phyloP scores from a whole-genome alignment of 169 alveolate species.

The Cryptosporidium tyzzeri region DNA sequence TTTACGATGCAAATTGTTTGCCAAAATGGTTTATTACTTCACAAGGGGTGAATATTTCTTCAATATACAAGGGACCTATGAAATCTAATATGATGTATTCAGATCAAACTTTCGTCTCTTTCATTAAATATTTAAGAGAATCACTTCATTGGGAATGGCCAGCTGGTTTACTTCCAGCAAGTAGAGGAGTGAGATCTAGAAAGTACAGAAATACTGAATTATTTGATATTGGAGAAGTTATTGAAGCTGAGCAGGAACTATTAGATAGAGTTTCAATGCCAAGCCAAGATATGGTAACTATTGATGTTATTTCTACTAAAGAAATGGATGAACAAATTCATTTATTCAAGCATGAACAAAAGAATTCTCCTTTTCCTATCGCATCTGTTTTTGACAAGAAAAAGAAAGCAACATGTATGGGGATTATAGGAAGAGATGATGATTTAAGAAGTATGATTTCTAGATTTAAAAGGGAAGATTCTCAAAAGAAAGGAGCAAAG shows the following conservation, averaged over 20 bases:
- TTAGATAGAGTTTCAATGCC: constrained; percentile 74
- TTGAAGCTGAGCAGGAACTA: constrained; percentile 85
- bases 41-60: background rate
- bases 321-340: constrained; percentile 66
- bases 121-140: constrained; percentile 77
- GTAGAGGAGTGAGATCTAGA: constrained; percentile 84
- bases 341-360: constrained; percentile 44
- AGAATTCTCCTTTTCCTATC: constrained; percentile 64
- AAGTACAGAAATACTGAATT: constrained; percentile 84
- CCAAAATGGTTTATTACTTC: constrained; percentile 34
- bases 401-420: constrained; percentile 69
- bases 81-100: constrained; percentile 48
- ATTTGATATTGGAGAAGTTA: constrained; percentile 84
- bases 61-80: constrained; percentile 31
- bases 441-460: constrained; percentile 55
- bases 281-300: constrained; percentile 62
- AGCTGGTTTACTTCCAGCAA: constrained; percentile 87
- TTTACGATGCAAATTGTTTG: constrained; percentile 73
- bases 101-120: constrained; percentile 39
- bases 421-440: constrained; percentile 63
- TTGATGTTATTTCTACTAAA: constrained; percentile 28
- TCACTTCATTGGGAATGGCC: constrained; percentile 89
- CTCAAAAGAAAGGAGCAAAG: constrained; percentile 1
- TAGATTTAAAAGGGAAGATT: constrained; percentile 38
- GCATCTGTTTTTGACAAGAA: constrained; percentile 31